Base-by-base conservation (phyloP, 257 asterid genomes). In the Vinca minor region DNA sequence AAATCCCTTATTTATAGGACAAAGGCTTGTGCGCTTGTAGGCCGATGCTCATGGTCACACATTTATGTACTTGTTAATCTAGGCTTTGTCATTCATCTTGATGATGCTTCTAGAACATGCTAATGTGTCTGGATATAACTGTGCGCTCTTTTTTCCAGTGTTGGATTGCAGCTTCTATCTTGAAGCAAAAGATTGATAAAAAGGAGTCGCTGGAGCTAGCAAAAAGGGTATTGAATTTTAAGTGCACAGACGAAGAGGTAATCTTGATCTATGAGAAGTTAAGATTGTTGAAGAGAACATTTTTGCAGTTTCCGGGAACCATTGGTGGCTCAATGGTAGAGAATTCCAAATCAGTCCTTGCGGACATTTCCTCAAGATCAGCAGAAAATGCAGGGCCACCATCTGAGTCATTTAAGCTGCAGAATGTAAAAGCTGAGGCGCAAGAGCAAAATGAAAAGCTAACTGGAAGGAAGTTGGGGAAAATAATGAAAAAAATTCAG, bases 111-210 rank as follows among this genome's bases (percentile, higher is more conserved):
- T 18, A 7, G 60, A 35, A 55, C 29, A 56, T 56, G 60, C 39
- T 15, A 55, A 29, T 55, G 20, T 14, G 21, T 41, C 36, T 25
- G 20, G 39, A 25, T 26, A 26, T 59, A 65, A 72, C 21, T 44
- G 13, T 66, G 41, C 46, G n/a, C n/a, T n/a, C n/a, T 36, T 29
- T 34, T 65, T 26, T 63, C 36, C 81, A 81, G 85, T 81, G 79
- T 77, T 74, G 83, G 85, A 64, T 59, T 52, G 75, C 81, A 63
- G 77, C 85, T 61, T 72, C 76, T 48, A 66, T 81, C 42, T 73
- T 72, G 65, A 73, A 73, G 70, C 64, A 63, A 34, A 74, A 72
- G 15, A 32, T 77, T n/a, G n/a, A n/a, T n/a, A n/a, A 57, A 60
- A 60, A 61, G 67, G 67, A 67, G 13, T 65, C 74, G 5, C 76